A percentile compares a stretch with the other conserved stretches of the same genome.
Evolutionary conservation across 2,329 filamentous ascomycete species (phyloP).

Genomic region (Xylaria multiplex): DNA sequence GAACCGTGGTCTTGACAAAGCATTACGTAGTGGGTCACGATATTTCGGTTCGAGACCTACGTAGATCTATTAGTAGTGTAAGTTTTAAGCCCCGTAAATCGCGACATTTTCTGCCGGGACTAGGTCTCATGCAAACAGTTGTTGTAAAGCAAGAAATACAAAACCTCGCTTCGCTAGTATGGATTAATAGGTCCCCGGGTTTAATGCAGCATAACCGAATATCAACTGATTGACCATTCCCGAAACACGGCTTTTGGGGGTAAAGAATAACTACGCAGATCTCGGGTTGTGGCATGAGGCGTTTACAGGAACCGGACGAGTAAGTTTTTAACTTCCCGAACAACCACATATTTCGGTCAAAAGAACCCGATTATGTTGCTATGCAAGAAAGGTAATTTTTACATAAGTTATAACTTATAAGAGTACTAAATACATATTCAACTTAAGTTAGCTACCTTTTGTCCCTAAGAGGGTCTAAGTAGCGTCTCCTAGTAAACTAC

Average conservation of each 20-base stretch:
- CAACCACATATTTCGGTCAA: neutral
- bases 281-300: slow-evolving; percentile 12
- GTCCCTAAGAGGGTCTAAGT: neutral
- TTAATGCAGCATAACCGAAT: slow-evolving; percentile 11
- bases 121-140: slow-evolving; percentile 12
- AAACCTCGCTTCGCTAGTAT: slow-evolving; percentile 20
- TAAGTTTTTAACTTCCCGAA: neutral
- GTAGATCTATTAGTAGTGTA: slow-evolving; percentile 13
- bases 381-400: neutral
- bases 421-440: neutral
- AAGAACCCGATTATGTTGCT: neutral
- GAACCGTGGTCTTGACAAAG: slow-evolving; percentile 24
- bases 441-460: neutral
- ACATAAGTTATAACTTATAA: too few relatives aligned
- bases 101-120: slow-evolving; percentile 22
- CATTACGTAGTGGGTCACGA: slow-evolving; percentile 14
- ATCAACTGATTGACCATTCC: slow-evolving; percentile 18
- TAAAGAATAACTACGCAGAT: slow-evolving; percentile 27
- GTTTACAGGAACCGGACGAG: neutral
- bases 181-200: neutral
- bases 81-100: slow-evolving; percentile 8
- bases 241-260: slow-evolving; percentile 22
- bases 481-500: neutral
- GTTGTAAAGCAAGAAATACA: slow-evolving; percentile 26
- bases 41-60: slow-evolving; percentile 22